phyloP scores from a whole-genome alignment of 2,329 filamentous ascomycete genomes.

The Colletotrichum cordylinicola region DNA sequence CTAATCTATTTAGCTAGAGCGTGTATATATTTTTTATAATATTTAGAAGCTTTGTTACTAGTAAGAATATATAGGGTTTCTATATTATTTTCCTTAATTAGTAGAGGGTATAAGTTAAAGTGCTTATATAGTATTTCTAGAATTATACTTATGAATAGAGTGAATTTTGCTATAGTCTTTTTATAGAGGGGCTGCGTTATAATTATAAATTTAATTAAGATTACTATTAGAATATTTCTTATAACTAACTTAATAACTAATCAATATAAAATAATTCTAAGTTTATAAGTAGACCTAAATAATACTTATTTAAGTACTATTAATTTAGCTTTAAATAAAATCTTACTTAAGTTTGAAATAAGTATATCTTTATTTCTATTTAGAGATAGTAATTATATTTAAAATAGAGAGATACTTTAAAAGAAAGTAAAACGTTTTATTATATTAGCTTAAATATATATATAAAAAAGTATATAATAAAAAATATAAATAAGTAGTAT shows the following conservation, averaged over 20 bases:
- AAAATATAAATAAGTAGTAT: background rate
- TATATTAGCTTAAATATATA: background rate
- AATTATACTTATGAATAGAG: too few species aligned
- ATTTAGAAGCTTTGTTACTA: too few species aligned
- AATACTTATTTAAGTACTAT: too few species aligned
- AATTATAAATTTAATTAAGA: too few species aligned
- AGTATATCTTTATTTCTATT: background rate
- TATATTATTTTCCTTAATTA: too few species aligned
- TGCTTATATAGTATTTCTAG: too few species aligned
- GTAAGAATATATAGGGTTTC: too few species aligned
- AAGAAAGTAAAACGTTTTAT: background rate
- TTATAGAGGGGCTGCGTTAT: too few species aligned
- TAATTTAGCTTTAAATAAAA: background rate
- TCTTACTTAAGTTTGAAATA: background rate
- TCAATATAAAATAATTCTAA: background rate
- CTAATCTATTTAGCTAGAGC: too few species aligned
- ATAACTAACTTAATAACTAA: background rate
- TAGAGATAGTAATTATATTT: background rate
- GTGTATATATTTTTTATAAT: too few species aligned
- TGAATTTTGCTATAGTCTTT: too few species aligned
- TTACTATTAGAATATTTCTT: background rate
- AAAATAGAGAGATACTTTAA: background rate
- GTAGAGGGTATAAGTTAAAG: too few species aligned
- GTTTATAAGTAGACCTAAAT: background rate
- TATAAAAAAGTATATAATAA: background rate